Evolutionary conservation across 805 yeast species (phyloP).

Genomic region (Zygosaccharomyces rouxii): DNA sequence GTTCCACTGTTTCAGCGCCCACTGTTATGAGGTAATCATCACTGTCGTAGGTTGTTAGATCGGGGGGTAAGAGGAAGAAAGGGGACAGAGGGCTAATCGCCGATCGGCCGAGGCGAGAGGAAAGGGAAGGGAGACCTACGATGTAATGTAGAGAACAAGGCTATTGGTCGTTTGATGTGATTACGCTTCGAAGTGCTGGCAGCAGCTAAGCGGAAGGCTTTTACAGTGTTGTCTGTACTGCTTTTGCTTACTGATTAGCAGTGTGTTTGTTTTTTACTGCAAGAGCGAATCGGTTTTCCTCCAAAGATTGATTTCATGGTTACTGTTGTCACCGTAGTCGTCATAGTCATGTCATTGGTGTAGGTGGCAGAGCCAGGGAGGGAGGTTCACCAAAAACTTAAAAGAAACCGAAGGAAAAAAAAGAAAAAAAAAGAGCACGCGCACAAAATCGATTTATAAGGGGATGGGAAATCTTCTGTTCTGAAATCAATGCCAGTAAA

Average conservation of each 20-base stretch:
- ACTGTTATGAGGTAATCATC: not conserved
- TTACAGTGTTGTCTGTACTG: not conserved
- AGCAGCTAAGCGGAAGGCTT: not conserved
- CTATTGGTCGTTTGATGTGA: conserved; percentile 2
- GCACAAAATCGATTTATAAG: conserved; percentile 5
- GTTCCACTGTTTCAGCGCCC: conserved; percentile 4
- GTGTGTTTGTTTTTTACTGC: not conserved
- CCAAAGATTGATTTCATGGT: too few species aligned
- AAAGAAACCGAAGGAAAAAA: not conserved
- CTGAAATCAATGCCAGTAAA: not conserved
- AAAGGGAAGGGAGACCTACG: not conserved
- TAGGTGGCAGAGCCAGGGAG: conserved; percentile 3
- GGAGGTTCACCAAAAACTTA: conserved; percentile 1
- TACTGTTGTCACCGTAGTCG: too few species aligned
- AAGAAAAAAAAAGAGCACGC: not conserved
- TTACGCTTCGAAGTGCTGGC: not conserved
- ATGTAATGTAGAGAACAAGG: not conserved
- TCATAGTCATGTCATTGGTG: not conserved
- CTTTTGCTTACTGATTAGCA: too few species aligned
- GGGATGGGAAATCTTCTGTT: not conserved
- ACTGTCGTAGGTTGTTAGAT: too few species aligned
- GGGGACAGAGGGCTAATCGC: not conserved
- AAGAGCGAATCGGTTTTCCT: not conserved
- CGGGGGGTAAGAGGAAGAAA: not conserved
- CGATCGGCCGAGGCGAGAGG: not conserved